Base-by-base conservation (phyloP, 2,329 filamentous ascomycete genomes). In the Hymenoscyphus fraxineus region DNA sequence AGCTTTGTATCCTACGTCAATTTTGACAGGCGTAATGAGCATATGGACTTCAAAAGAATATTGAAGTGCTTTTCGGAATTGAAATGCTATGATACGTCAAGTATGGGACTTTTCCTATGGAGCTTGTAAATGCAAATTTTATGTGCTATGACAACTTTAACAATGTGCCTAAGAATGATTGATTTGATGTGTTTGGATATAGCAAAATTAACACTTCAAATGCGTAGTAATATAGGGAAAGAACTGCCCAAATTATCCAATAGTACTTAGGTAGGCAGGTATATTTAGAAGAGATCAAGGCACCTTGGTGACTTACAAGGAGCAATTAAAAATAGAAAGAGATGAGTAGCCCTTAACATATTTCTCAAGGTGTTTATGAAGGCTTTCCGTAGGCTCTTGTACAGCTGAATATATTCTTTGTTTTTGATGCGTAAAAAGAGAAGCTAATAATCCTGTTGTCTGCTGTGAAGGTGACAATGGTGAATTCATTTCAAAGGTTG, bases 1-100 rank as follows among this genome's bases (percentile, higher is more conserved):
- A 83, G 82, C 80, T 82, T 83, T 86, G 82, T 87, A 85, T 86
- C 84, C 86, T 84, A 85, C 82, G 78, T 81, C 79, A 80, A 73
- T 73, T 71, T 84, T 86, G 85, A 83, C 81, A 79, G 85, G 85
- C 84, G 85, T 88, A 85, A 84, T 70, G 80, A 80, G 78, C 74
- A 84, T 82, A 86, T 80, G 84, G 83, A 84, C 84, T 85, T 81
- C 85, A 79, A 80, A 78, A 82, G 38, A 68, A 71, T 63, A 69
- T 65, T 64, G 62, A 66, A 67, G 63, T 64, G 59, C 61, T 66
- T 62, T 54, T 40, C 39, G 65, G 63, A 63, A 66, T 63, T 63
- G 39, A 64, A 64, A 67, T 68, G 63, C 68, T 66, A 68, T 66
- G 66, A 69, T 68, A 67, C 69, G 59, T 64, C 65, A 64, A 55